Conservation (phyloP, 495 filamentous ascomycete species). For the Thozetella sp. region DNA sequence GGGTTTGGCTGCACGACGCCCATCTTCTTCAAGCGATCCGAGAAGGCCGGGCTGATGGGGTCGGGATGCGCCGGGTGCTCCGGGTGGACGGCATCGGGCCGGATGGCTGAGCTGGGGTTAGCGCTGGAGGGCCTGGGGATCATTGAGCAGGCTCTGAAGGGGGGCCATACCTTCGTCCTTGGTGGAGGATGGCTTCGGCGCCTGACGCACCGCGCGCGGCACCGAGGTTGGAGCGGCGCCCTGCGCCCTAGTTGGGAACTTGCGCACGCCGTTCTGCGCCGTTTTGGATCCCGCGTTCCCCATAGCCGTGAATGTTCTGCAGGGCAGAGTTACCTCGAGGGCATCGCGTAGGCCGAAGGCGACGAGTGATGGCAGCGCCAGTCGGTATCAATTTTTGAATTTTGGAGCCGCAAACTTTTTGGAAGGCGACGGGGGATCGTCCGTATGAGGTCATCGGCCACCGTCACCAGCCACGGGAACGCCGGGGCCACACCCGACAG, state of each 20-base stretch:
- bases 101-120: constrained; percentile 21
- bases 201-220: constrained; percentile 4
- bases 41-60: constrained; percentile 27
- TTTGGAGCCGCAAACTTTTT: too few species aligned
- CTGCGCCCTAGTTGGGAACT: constrained; percentile 39
- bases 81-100: constrained; percentile 25
- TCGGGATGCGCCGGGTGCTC: constrained; percentile 20
- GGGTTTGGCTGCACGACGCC: constrained; percentile 49
- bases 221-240: constrained; percentile 22
- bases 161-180: constrained; percentile 42
- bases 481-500: too few species aligned
- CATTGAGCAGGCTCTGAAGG: neutral
- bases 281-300: constrained; percentile 28
- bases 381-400: too few species aligned
- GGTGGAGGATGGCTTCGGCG: constrained; percentile 23
- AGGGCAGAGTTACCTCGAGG: too few species aligned
- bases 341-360: too few species aligned
- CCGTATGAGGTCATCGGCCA: too few species aligned
- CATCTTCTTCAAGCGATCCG: constrained; percentile 42
- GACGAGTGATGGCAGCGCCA: too few species aligned
- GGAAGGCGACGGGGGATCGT: too few species aligned
- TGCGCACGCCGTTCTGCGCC: constrained; percentile 36
- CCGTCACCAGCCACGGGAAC: too few species aligned
- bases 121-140: neutral
- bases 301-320: constrained; percentile 16